Base-by-base conservation (phyloP, 345 rosid species). In the Citrus mangshanensis region DNA sequence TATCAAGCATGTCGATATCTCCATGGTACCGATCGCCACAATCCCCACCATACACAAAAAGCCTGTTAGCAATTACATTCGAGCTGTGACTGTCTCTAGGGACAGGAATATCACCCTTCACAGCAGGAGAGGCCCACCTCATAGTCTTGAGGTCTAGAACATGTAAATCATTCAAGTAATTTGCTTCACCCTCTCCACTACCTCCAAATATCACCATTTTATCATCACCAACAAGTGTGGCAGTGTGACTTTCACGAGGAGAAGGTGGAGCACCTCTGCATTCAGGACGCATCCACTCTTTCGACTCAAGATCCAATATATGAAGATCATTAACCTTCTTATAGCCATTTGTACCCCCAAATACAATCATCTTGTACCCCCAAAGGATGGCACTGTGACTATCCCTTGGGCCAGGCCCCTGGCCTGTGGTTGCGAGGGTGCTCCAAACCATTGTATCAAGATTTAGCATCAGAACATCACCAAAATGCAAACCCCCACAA, bases 181-280 rank as follows among this genome's bases (percentile, higher is more conserved):
- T 91, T n/a, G 87, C 92, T 75, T 87, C 90, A 2, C 97, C 93
- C 84, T 92, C 93, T 54, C 97, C 97, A 35, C 94, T 92, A 5
- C 97, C 97, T 49, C 97, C 97, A 38, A 92, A 92, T 35, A 92
- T 72, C 73, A 91, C 85, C 67, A 92, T 74, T 76, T 77, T 88
- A 58, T 81, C 88, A 32, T 81, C 86, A 25, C 83, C 87, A 54
- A 85, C 28, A 18, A 92, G 86, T 0, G 97, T 91, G 22, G 94
- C 94, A 7, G 97, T 85, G 87, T 92, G 97, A 46, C 93, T 89
- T 77, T 92, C 97, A 0, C 94, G 91, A 56, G 94, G 90, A 5
- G 87, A 87, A 0, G 97, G 94, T 3, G 88, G 85, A 40, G 54
- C 70, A 9, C 97, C 97, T 9, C 69, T 67, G 72, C 80, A 84